phyloP scores from a whole-genome alignment of 805 yeast genomes.

The Wickerhamomyces ciferrii region DNA sequence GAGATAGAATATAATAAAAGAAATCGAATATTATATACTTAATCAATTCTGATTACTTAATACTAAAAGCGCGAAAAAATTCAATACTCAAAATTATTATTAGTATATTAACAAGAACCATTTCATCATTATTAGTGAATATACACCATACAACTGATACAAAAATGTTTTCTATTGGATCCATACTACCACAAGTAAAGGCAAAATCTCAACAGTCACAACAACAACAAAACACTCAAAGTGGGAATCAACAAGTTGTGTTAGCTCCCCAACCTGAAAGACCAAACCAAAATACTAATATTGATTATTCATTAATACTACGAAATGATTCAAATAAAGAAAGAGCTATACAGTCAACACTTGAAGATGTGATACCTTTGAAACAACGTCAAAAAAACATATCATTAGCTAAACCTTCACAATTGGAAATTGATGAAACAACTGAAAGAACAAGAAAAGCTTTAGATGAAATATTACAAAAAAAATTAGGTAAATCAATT shows the following conservation, averaged over 20 bases:
- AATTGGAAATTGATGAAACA: constrained; percentile 39
- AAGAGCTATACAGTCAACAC: constrained; percentile 34
- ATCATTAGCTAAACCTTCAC: constrained; percentile 38
- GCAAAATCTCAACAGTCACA: neutral
- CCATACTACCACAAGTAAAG: neutral
- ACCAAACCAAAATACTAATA: neutral
- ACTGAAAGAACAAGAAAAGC: constrained; percentile 53
- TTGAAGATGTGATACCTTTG: constrained; percentile 57
- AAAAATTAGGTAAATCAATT: constrained; percentile 27
- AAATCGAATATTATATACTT: too few species aligned
- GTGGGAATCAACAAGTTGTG: neutral
- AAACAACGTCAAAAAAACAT: constrained; percentile 38
- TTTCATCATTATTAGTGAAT: too few species aligned
- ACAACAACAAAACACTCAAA: neutral
- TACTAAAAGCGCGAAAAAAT: too few species aligned
- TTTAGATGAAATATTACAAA: constrained; percentile 43
- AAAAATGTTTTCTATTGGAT: neutral
- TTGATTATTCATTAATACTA: constrained; percentile 17
- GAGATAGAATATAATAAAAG: too few species aligned
- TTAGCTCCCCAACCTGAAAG: neutral
- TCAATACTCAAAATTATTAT: too few species aligned
- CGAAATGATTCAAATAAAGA: constrained; percentile 14
- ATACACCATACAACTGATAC: too few species aligned
- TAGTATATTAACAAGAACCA: too few species aligned
- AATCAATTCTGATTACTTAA: too few species aligned